A percentile compares a stretch with the other conserved stretches of the same genome.
Conservation (phyloP, 345 rosid species). For the Lagerstroemia speciosa region DNA sequence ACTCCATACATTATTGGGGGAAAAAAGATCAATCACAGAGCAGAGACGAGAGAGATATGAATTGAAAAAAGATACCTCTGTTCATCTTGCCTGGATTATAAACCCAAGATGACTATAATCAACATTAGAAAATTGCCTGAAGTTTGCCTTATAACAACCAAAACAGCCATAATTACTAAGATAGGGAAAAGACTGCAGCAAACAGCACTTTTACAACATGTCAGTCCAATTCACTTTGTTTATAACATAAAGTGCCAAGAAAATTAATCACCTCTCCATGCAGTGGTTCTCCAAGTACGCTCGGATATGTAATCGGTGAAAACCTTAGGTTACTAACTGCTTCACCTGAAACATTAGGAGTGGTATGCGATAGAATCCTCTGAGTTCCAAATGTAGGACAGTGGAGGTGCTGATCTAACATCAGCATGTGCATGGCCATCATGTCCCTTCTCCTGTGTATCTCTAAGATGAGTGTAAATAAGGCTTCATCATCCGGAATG, state of each 20-base stretch:
- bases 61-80: background rate
- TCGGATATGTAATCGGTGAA: constrained; percentile 96
- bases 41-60: background rate
- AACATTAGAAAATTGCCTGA: background rate
- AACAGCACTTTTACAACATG: background rate
- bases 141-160: background rate
- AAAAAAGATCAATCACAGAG: background rate
- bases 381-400: constrained; percentile 95
- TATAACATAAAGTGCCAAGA: background rate
- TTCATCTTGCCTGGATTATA: background rate
- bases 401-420: constrained; percentile 97
- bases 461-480: constrained; percentile 87
- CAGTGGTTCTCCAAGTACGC: constrained; percentile 94
- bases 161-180: background rate
- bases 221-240: background rate
- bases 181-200: background rate
- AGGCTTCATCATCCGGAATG: constrained; percentile 92
- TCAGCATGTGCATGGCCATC: constrained; percentile 97
- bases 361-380: constrained; percentile 59
- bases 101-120: background rate
- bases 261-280: constrained; percentile 78
- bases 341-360: constrained; percentile 67
- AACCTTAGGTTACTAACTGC: constrained; percentile 53
- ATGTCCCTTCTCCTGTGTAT: constrained; percentile 94
- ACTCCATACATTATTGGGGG: background rate